A percentile compares a stretch with the other conserved stretches of the same genome.
Conservation (phyloP, 345 rosid genomes). For the Syzygium aromaticum region DNA sequence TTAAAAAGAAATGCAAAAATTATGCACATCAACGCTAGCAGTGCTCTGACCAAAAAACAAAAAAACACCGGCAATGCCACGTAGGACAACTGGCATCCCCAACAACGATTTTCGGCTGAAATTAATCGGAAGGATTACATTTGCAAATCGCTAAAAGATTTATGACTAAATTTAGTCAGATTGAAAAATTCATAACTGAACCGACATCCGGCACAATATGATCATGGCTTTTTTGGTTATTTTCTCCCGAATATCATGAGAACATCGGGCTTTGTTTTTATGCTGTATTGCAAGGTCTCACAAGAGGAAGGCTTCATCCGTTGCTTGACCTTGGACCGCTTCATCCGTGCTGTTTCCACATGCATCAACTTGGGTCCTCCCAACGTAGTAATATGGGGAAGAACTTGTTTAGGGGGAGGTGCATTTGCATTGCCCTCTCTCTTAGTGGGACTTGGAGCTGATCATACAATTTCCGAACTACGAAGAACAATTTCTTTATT, state of each 20-base stretch:
- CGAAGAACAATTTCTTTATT: background rate
- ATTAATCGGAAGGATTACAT: background rate
- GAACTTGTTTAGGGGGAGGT: background rate
- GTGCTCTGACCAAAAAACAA: too few relatives aligned
- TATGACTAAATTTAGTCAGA: background rate
- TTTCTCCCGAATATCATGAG: background rate
- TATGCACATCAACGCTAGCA: accelerated
- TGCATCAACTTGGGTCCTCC: background rate
- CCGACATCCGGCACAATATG: accelerated
- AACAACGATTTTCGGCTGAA: accelerated
- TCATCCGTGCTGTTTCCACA: background rate
- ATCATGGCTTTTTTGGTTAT: background rate
- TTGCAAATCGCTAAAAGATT: background rate
- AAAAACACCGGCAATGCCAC: too few relatives aligned
- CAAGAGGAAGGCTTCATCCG: background rate
- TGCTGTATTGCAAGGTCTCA: background rate
- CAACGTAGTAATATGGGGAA: background rate
- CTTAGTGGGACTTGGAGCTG: background rate
- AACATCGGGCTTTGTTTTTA: background rate
- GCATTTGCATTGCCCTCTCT: background rate
- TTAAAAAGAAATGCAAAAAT: background rate
- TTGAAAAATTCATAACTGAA: accelerated
- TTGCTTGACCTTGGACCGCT: background rate
- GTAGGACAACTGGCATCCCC: too few relatives aligned
- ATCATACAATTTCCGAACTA: background rate